Base-by-base conservation (phyloP, 2,329 filamentous ascomycete species). In the Cladobotryum mycophilum region DNA sequence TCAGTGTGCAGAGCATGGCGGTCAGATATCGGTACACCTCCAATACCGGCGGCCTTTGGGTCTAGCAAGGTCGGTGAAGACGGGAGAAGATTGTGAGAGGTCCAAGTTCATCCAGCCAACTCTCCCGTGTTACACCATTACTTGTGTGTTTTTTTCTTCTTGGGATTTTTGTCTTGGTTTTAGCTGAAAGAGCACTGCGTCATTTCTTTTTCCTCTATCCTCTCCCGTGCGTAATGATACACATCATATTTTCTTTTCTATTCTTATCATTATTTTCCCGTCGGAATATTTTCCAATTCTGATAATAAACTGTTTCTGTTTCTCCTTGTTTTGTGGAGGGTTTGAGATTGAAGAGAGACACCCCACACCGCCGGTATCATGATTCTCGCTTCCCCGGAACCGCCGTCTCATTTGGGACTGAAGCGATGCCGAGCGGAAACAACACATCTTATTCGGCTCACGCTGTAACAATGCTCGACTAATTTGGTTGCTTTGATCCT, bases 21-120 rank as follows among this genome's bases (percentile, higher is more conserved):
- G 42, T 44, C 42, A 44, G 42, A 34, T 44, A 30, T 42, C 40
- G 40, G 13, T 42, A 18, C 36, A 38, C 36, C 40, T 42, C 25
- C 25, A 30, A 30, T 30, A 11, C 25, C 6, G 25, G 40, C 40
- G 15, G 40, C 13, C n/a, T 42, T 42, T 20, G 40, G 15, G 17
- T 42, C 40, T 18, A 20, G 13, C 40, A 42, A 42, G 40, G 18
- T 42, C 40, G 40, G 40, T 42, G 15, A 42, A 42, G 15, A 18
- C 13, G 13, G 40, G 40, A 20, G 20, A 42, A 14, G 12, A 9
- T n/a, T 38, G 13, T n/a, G 17, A 38, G 36, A 38, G 17, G 14
- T 38, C 36, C 36, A n/a, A 14, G 40, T 41, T 17, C 40, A 38
- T 38, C 36, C 36, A 38, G 5, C 36, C 36, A 38, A 30, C 25